These are phyloP conservation scores for Wallacemonas collosoma DNA, from an alignment of 208 protist species.

Conservation along the genomic window DNA sequence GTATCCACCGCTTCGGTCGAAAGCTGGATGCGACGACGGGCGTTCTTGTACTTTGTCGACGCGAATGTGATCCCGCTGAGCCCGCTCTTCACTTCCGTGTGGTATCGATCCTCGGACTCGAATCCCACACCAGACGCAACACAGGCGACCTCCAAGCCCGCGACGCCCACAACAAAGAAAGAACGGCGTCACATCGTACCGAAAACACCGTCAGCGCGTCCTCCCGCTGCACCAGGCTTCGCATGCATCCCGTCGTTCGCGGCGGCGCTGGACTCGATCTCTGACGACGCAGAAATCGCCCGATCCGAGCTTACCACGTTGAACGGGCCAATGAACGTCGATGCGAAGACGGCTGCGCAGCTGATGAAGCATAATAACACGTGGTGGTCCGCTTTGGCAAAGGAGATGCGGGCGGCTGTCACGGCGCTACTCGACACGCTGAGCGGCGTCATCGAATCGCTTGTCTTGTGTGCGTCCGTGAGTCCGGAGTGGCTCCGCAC, in stretches of 20 bases:
- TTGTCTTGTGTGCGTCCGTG: background rate
- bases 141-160: no score
- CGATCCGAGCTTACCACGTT: background rate
- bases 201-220: no score
- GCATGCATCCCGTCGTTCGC: conserved; percentile 11
- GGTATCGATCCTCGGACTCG: background rate
- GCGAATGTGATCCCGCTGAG: conserved; percentile 46
- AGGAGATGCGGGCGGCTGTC: background rate
- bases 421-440: background rate
- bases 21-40: conserved; percentile 35
- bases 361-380: background rate
- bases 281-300: background rate
- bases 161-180: no score
- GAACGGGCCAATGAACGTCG: no score
- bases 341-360: background rate
- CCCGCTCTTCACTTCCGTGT: conserved; percentile 24
- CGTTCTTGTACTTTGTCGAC: conserved; percentile 55
- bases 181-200: no score
- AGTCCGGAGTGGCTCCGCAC: background rate
- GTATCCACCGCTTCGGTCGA: background rate
- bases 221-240: conserved; percentile 11
- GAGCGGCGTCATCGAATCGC: background rate
- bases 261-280: conserved; percentile 2
- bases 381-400: background rate
- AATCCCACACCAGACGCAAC: no score